A percentile compares a stretch with the other conserved stretches of the same genome.
These are phyloP conservation scores for Aquilaria sinensis DNA, from an alignment of 345 rosid genomes.

Conservation along the genomic window DNA sequence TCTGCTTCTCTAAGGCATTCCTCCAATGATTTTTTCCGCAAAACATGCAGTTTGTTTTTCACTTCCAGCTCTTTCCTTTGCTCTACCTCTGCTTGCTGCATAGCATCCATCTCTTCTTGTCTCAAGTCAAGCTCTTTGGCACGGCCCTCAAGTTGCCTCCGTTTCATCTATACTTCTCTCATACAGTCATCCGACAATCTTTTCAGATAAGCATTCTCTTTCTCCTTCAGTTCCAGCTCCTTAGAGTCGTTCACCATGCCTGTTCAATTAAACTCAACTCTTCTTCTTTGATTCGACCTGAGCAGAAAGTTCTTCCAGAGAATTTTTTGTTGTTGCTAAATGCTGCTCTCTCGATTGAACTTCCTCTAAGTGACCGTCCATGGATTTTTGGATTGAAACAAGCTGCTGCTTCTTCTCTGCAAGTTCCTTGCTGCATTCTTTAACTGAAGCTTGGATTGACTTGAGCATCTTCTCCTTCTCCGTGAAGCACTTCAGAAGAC, in stretches of 20 bases:
- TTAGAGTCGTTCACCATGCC: slow-evolving; percentile 5
- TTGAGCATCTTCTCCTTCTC: too few relatives aligned
- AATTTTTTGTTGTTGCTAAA: not conserved
- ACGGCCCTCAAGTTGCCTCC: slow-evolving; percentile 4
- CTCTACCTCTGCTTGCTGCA: slow-evolving; percentile 12
- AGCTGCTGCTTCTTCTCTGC: slow-evolving; percentile 9
- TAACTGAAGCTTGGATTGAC: too few relatives aligned
- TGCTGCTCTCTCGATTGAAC: slow-evolving; percentile 5
- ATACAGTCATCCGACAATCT: slow-evolving; percentile 10
- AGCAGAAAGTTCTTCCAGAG: not conserved
- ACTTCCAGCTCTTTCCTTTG: slow-evolving; percentile 10
- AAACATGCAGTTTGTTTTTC: not conserved
- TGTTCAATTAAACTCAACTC: slow-evolving; percentile 6
- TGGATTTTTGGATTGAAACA: slow-evolving; percentile 9
- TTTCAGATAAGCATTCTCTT: slow-evolving; percentile 12
- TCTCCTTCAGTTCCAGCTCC: slow-evolving; percentile 21
- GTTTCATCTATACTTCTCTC: not conserved
- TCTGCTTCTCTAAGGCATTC: slow-evolving; percentile 5
- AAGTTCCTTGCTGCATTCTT: slow-evolving; percentile 16
- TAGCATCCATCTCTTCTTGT: slow-evolving; percentile 8
- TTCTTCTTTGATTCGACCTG: slow-evolving; percentile 11
- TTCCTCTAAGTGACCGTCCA: slow-evolving; percentile 6
- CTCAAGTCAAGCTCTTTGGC: slow-evolving; percentile 23
- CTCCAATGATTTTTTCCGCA: slow-evolving; percentile 4
- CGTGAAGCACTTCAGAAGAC: too few relatives aligned